phyloP scores from a whole-genome alignment of 495 filamentous ascomycete genomes.

The Pyrenula aspistea region DNA sequence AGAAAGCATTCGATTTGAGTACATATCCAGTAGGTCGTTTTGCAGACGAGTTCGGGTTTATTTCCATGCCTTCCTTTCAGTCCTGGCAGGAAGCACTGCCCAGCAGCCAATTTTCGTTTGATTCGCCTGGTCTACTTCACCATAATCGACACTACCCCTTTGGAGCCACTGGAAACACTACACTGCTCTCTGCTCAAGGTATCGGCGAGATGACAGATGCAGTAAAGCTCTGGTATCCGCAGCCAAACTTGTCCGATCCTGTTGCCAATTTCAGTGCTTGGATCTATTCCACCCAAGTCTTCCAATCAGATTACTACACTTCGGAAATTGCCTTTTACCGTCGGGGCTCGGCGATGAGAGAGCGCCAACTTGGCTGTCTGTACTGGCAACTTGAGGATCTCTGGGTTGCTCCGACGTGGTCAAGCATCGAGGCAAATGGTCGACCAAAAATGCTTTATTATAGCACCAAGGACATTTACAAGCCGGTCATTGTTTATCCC shows the following conservation, averaged over 20 bases:
- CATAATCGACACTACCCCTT: conserved; percentile 57
- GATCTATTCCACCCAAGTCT: conserved; percentile 55
- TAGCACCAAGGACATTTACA: conserved; percentile 46
- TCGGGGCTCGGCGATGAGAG: conserved; percentile 44
- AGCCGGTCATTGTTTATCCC: conserved; percentile 47
- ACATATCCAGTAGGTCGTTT: conserved; percentile 52
- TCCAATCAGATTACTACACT: conserved; percentile 57
- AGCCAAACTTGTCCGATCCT: conserved; percentile 42
- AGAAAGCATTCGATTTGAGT: conserved; percentile 40
- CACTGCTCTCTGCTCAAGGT: conserved; percentile 23
- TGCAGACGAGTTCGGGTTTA: conserved; percentile 55
- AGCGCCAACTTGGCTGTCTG: conserved; percentile 48
- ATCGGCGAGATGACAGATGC: conserved; percentile 56
- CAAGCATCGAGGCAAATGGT: conserved; percentile 50
- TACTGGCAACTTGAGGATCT: conserved; percentile 66
- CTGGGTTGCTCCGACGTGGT: conserved; percentile 60
- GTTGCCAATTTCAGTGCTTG: conserved; percentile 58
- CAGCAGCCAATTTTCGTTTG: conserved; percentile 41
- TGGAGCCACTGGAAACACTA: conserved; percentile 31
- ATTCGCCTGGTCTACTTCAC: conserved; percentile 44
- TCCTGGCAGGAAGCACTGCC: conserved; percentile 46
- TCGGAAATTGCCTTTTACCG: conserved; percentile 56
- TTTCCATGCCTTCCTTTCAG: conserved; percentile 53
- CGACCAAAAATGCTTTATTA: conserved; percentile 58
- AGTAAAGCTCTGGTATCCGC: conserved; percentile 47